Evolutionary conservation across 140 eudicot species (phyloP), one percentile per base, ranked within the genome.

Genomic region (Anethum foeniculum): DNA sequence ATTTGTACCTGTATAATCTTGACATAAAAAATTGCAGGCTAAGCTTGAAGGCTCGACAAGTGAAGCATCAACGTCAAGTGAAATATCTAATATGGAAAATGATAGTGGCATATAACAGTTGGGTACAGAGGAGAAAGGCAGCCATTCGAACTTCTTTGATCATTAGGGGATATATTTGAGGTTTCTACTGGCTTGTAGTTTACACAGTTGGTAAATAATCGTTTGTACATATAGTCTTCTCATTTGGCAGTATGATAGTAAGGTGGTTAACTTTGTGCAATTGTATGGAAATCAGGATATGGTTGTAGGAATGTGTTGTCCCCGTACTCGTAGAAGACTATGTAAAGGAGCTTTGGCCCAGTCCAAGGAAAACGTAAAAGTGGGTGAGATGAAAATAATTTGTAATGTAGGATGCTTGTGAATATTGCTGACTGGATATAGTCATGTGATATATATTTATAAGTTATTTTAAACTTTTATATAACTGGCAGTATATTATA

Each of bases 21-120:
- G 43, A 47, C 56, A 15, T 44, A 0, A 4, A 27, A 47, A 27
- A 13, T 77, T 52, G 81, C 81, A 77, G 81, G 81, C 81, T 19
- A 65, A 54, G 64, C 81, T 77, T 77, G 81, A 41, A 54, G 52
- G 48, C 32, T 32, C 68, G n/a, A 25, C 52, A 16, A 77, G 71
- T 23, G 80, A 38, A 54, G 72, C 80, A 77, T 44, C 71, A 77
- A 43, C 36, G 27, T 34, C 81, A 23, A 65, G 81, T 25, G 49
- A 56, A 39, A 36, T 38, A 30, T 56, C 49, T 28, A 15, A 75
- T 75, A 75, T 75, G 79, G 79, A 47, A 27, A 75, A 47, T 27
- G 60, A 75, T 75, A 38, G 38, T 9, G n/a, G 39, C 43, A 39
- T 11, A 25, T 75, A 75, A 9, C 43, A 47, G 49, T 77, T 54